Base-by-base conservation (phyloP, 305 asterid genomes). In the Ajuga reptans region DNA sequence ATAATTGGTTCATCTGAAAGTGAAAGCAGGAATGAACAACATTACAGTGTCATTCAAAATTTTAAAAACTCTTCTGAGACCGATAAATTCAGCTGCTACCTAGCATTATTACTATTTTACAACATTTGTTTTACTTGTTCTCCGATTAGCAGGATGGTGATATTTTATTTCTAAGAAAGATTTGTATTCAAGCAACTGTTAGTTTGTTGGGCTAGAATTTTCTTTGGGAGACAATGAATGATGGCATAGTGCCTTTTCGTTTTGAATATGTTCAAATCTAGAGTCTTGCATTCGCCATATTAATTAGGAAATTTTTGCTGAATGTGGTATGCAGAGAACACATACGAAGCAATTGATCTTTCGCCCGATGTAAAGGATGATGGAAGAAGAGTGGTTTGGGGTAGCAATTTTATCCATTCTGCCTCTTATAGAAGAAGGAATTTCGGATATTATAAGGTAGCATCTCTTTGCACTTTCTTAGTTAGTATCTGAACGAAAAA, bases 381-480 rank as follows among this genome's bases (percentile, higher is more conserved):
- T 36, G 81, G 18, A 64, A 73, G 39, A 17, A 52, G 77, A 55
- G 73, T 72, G 33, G 9, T 37, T 33, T 39, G 72, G 56, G 76
- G 71, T 55, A 34, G 72, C 64, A 65, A 77, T 43, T 49, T 68
- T 77, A 50, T 55, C 59, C 52, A 51, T 62, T 57, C 78, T 14
- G 75, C 75, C 75, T 77, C 83, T 52, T 78, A 61, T 57, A 72
- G 86, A 75, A 82, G 79, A 64, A 79, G 76, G 71, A 71, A 78
- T 71, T 83, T 82, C 74, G 74, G 80, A 75, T 90, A 90, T 29
- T 87, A 82, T 60, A 87, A 84, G 96, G 96, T 85, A 64, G n/a
- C 12, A 34, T 62, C 37, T 71, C 52, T 17, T 55, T 49, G 41
- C 62, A 46, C 68, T 59, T 64, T 6, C 51, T 45, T 64, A 5